Evolutionary conservation across 352 stramenopile genomes (phyloP), one percentile per base, ranked within the genome.

Genomic region (Globisporangium parvum): DNA sequence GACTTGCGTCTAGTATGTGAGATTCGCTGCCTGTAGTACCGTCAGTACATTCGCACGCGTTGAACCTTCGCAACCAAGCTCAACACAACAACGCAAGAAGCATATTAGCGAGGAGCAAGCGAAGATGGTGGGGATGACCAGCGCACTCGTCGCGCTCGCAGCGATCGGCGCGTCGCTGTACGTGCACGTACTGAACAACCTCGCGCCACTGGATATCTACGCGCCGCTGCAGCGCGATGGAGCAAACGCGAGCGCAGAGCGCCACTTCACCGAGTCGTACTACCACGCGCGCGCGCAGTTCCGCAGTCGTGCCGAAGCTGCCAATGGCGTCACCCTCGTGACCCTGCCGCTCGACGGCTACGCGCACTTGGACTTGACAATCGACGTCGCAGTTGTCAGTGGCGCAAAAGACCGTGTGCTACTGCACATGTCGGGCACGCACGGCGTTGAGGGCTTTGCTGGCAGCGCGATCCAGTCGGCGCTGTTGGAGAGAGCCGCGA

Each of bases 371-470:
- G 70, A 75, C 33, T 54, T 79, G 31, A 73, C 62, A 15, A 72
- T 75, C 40, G 70, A 79, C 55, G 52, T 76, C 18, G 65, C 70
- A 0, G 64, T 79, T 8, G 42, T 76, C n/a, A 28, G 20, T 11
- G 65, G 68, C 24, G 31, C 60, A 9, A 55, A 45, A 10, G 48
- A 64, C 20, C 58, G 56, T 8, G 66, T 54, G 1, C 40, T 79
- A 14, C 41, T 81, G 12, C 73, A 82, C 59, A 57, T 82, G 17
- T 74, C 59, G n/a, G 73, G 73, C 26, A 82, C 67, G 21, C 73
- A 82, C 51, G 73, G 73, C 12, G 70, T 80, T 23, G 73, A 82
- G 50, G 70, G 67, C 2, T 82, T 77, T 60, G 67, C 67, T 0
- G 73, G 73, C n/a, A 82, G 73, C 40, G 73, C 50, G 18, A 72